These are phyloP conservation scores for Aspergillus homomorphus DNA, from an alignment of 495 filamentous ascomycete genomes.

Conservation along the genomic window DNA sequence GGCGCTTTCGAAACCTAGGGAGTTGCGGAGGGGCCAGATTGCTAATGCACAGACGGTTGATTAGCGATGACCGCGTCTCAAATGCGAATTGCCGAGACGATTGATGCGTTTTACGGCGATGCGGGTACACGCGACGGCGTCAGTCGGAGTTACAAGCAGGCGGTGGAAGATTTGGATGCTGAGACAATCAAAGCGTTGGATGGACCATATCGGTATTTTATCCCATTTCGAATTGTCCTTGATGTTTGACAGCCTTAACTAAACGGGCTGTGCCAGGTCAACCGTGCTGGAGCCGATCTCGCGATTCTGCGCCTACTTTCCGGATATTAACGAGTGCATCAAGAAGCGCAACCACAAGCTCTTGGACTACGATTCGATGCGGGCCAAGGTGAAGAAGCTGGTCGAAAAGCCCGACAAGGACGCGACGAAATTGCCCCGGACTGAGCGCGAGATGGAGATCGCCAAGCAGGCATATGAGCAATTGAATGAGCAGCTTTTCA, in stretches of 20 bases:
- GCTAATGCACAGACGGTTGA: constrained; percentile 12
- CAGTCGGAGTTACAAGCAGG: constrained; percentile 93
- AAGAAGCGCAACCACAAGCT: constrained; percentile 98
- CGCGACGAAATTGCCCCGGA: constrained; percentile 85
- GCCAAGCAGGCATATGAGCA: constrained; percentile 91
- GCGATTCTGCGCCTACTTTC: constrained; percentile 96
- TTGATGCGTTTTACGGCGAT: constrained; percentile 98
- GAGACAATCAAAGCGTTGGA: constrained; percentile 98
- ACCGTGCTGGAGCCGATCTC: constrained; percentile 94
- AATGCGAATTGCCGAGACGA: constrained; percentile 98
- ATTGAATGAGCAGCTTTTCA: constrained; percentile 91
- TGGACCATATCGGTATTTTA: constrained; percentile 79
- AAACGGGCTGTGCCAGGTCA: constrained; percentile 50
- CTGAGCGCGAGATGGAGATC: constrained; percentile 92
- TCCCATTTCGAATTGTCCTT: background rate
- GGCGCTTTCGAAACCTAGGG: background rate
- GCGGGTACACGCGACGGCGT: constrained; percentile 92
- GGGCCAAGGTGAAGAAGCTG: constrained; percentile 92
- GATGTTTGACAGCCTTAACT: background rate
- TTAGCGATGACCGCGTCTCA: constrained; percentile 97
- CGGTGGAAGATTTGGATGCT: constrained; percentile 93
- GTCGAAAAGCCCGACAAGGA: constrained; percentile 99
- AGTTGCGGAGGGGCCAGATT: background rate
- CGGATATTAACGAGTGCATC: constrained; percentile 98
- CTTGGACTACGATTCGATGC: constrained; percentile 94